phyloP scores from a whole-genome alignment of 1,284 basidiomycete genomes.

The Hemileia vastatrix region DNA sequence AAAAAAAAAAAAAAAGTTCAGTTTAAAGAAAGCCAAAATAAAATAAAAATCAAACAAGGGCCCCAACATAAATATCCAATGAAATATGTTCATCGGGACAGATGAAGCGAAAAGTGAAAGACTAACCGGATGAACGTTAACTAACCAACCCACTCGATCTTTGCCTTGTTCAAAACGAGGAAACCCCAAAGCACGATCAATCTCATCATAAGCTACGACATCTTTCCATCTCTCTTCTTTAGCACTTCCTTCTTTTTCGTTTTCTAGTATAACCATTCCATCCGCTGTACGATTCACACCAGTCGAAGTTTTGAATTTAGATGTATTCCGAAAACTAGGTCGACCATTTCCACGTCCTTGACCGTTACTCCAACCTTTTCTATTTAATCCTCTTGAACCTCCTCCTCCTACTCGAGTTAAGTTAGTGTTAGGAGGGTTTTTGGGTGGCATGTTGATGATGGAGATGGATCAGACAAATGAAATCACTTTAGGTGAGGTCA shows the following conservation, averaged over 20 bases:
- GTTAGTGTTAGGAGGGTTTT: no score
- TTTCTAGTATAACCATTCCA: conserved; percentile 29
- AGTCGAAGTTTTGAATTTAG: not conserved
- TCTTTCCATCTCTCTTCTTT: conserved; percentile 41
- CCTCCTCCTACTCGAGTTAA: no score
- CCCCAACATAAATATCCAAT: not conserved
- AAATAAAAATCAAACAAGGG: not conserved
- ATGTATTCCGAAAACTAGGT: no score
- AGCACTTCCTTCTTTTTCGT: conserved; percentile 29
- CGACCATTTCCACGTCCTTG: not conserved
- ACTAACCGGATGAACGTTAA: conserved; percentile 95
- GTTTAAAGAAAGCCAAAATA: not conserved
- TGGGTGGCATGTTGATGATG: no score
- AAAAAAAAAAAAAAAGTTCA: conserved; percentile 12
- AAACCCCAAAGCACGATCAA: conserved; percentile 91
- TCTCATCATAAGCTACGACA: conserved; percentile 56
- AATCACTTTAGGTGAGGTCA: no score
- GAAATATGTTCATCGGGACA: not conserved
- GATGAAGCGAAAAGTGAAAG: not conserved
- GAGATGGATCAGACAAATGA: no score
- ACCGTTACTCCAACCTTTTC: no score
- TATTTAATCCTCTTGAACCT: no score
- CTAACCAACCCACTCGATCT: conserved; percentile 75
- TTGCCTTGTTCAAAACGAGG: conserved; percentile 54
- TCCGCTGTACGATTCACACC: conserved; percentile 10